Evolutionary conservation across 1,284 basidiomycete species (phyloP).

Genomic region (Microbotryomycetes sp.): DNA sequence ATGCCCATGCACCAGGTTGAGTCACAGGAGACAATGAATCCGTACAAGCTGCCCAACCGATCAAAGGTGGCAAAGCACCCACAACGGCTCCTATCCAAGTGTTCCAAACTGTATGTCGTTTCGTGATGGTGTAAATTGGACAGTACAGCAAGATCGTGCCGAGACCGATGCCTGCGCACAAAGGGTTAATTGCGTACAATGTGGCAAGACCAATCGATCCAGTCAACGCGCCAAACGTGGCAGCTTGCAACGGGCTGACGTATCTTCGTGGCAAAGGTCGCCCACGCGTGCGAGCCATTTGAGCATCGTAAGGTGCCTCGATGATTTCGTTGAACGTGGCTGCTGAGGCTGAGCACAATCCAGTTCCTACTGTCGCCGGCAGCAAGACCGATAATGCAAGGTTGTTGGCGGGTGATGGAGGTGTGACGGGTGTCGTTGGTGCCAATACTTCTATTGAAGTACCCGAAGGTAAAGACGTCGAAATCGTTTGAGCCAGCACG

Average conservation of each 20-base stretch:
- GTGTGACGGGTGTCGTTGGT: slow-evolving; percentile 1
- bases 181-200: slow-evolving; percentile 78
- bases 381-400: slow-evolving; percentile 51
- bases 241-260: slow-evolving; percentile 77
- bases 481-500: slow-evolving; percentile 32
- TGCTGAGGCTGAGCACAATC: slow-evolving; percentile 84
- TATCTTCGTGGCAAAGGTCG: slow-evolving; percentile 81
- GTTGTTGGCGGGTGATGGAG: slow-evolving; percentile 18
- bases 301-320: slow-evolving; percentile 92
- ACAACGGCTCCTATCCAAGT: slow-evolving; percentile 95
- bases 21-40: slow-evolving; percentile 64
- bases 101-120: slow-evolving; percentile 79
- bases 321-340: slow-evolving; percentile 93
- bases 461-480: slow-evolving; percentile 11
- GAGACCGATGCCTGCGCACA: slow-evolving; percentile 74
- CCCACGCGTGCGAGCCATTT: slow-evolving; percentile 85
- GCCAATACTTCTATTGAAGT: slow-evolving; percentile 40
- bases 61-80: slow-evolving; percentile 86
- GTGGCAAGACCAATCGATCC: slow-evolving; percentile 71
- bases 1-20: slow-evolving; percentile 49
- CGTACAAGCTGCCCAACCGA: slow-evolving; percentile 97
- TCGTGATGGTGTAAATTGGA: slow-evolving; percentile 87
- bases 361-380: slow-evolving; percentile 80
- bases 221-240: slow-evolving; percentile 66
- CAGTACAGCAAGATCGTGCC: slow-evolving; percentile 86